Evolutionary conservation across 768 basidiomycete species (phyloP).

Genomic region (Gyrodon lividus): DNA sequence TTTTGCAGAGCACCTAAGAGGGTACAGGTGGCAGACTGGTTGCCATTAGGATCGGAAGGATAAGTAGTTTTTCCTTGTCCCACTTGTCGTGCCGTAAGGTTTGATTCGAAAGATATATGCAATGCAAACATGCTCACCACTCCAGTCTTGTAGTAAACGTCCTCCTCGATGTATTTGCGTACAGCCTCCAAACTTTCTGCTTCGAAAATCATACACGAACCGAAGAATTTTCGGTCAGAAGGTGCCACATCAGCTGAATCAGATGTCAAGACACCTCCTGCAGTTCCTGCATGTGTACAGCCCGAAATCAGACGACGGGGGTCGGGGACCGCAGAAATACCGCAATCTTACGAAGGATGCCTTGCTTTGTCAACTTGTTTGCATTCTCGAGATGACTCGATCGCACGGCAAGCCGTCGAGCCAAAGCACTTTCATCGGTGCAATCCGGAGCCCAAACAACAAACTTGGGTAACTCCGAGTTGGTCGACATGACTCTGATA

Average conservation of each 20-base stretch:
- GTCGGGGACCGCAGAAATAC: neutral
- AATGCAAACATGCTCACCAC: conserved; percentile 20
- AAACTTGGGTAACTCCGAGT: conserved; percentile 33
- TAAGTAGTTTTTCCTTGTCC: conserved; percentile 55
- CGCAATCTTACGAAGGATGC: conserved; percentile 48
- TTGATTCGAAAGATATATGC: neutral
- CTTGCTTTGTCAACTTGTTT: conserved; percentile 35
- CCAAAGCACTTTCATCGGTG: conserved; percentile 52
- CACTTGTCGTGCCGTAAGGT: conserved; percentile 39
- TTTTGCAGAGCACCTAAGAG: neutral
- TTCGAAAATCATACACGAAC: conserved; percentile 54
- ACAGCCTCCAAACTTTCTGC: conserved; percentile 50
- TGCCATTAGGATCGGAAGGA: conserved; percentile 43
- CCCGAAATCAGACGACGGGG: conserved; percentile 11
- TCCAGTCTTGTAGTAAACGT: conserved; percentile 20
- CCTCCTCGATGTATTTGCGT: conserved; percentile 23
- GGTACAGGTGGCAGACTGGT: conserved; percentile 15
- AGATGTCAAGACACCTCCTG: conserved; percentile 53
- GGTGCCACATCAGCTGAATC: conserved; percentile 50
- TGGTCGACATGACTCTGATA: conserved; percentile 16
- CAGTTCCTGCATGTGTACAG: conserved; percentile 41
- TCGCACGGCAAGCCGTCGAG: conserved; percentile 53
- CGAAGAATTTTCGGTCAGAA: conserved; percentile 55
- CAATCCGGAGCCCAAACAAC: conserved; percentile 69
- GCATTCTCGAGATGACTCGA: conserved; percentile 47